Evolutionary conservation across 2,329 filamentous ascomycete species (phyloP).

Genomic region (Aureobasidium pullulans): DNA sequence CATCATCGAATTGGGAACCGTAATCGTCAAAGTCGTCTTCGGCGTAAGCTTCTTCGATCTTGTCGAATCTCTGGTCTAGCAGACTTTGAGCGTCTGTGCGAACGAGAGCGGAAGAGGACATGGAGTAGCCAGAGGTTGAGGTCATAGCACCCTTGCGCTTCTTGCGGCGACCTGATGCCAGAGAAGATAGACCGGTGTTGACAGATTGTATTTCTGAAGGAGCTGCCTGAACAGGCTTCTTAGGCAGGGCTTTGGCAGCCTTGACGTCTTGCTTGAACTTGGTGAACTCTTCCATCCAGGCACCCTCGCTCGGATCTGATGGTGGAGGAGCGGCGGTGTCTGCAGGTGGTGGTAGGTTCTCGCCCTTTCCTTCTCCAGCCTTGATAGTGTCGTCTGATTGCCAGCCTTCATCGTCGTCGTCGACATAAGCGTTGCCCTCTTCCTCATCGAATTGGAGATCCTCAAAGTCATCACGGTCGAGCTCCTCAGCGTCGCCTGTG

Average conservation of each 20-base stretch:
- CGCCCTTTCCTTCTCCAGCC: conserved; percentile 32
- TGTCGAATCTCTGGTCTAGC: conserved; percentile 86
- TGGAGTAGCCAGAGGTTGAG: conserved; percentile 77
- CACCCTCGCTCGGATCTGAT: conserved; percentile 49
- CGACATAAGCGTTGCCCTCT: conserved; percentile 15
- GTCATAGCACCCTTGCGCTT: conserved; percentile 94
- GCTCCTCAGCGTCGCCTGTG: conserved; percentile 61
- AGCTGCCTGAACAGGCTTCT: conserved; percentile 35
- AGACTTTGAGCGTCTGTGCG: conserved; percentile 81
- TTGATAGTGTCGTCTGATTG: conserved; percentile 88
- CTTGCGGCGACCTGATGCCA: conserved; percentile 75
- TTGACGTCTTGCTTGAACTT: conserved; percentile 66
- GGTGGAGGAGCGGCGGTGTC: conserved; percentile 28
- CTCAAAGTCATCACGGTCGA: conserved; percentile 76
- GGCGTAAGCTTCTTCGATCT: conserved; percentile 74
- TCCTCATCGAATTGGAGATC: conserved; percentile 40
- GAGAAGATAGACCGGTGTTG: conserved; percentile 61
- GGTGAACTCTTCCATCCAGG: conserved; percentile 88
- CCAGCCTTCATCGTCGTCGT: conserved; percentile 70
- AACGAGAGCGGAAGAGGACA: conserved; percentile 81
- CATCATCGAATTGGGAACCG: conserved; percentile 29
- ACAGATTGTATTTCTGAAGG: conserved; percentile 61
- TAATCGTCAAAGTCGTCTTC: conserved; percentile 38
- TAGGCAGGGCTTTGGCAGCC: conserved; percentile 30
- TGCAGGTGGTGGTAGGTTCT: conserved; percentile 24